These are phyloP conservation scores for Amylostereum areolatum DNA, from an alignment of 1,284 basidiomycete species.

Conservation along the genomic window DNA sequence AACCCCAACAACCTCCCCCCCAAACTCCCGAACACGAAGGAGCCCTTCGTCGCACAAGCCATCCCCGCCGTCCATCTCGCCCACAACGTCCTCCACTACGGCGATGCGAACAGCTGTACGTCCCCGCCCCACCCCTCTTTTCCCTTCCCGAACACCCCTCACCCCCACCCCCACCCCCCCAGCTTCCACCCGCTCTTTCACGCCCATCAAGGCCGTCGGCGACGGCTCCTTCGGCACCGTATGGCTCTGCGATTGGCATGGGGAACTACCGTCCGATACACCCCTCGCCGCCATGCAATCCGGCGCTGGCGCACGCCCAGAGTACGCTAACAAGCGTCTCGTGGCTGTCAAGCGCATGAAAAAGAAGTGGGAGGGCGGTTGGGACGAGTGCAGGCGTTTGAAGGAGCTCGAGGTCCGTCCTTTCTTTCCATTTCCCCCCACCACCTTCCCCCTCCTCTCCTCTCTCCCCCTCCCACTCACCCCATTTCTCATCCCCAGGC, in stretches of 20 bases:
- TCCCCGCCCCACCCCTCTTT: no score
- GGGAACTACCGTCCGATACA: slow-evolving; percentile 83
- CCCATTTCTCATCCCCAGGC: slow-evolving; percentile 50
- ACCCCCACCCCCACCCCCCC: slow-evolving; percentile 8
- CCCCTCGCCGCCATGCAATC: slow-evolving; percentile 90
- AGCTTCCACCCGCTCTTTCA: slow-evolving; percentile 37
- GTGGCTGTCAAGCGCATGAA: slow-evolving; percentile 99
- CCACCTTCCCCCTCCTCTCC: slow-evolving; percentile 7
- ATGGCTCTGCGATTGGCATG: slow-evolving; percentile 99
- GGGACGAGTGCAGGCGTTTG: slow-evolving; percentile 93
- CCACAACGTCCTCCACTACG: slow-evolving; percentile 61
- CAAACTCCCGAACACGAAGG: slow-evolving; percentile 34
- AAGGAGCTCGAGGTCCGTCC: slow-evolving; percentile 90
- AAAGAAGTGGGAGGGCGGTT: slow-evolving; percentile 93
- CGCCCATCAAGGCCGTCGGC: slow-evolving; percentile 83
- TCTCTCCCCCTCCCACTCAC: slow-evolving; percentile 12
- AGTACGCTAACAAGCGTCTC: slow-evolving; percentile 91
- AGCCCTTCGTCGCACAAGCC: slow-evolving; percentile 57
- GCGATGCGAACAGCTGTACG: slow-evolving; percentile 62
- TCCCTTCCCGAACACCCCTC: slow-evolving; percentile 11
- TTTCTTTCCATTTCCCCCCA: slow-evolving; percentile 14
- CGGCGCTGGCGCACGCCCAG: slow-evolving; percentile 80
- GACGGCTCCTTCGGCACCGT: slow-evolving; percentile 98
- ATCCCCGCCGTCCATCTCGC: slow-evolving; percentile 69
- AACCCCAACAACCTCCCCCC: slow-evolving; percentile 19